These are phyloP conservation scores for Verticillium dahliae DNA, from an alignment of 2,329 filamentous ascomycete species.

Conservation along the genomic window DNA sequence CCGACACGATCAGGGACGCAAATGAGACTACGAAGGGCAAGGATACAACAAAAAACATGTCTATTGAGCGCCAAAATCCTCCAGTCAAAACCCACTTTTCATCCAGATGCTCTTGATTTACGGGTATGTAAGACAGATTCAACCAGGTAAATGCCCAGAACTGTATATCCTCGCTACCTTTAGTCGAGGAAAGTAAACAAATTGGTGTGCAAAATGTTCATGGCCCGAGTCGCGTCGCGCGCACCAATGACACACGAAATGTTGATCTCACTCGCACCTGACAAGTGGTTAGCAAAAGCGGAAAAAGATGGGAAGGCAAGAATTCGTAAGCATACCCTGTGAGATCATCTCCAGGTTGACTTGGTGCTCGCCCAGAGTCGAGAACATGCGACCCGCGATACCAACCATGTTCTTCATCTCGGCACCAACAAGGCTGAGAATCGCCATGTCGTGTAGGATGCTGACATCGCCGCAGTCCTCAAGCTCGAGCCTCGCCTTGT, in stretches of 20 bases:
- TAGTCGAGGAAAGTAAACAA: slow-evolving; percentile 91
- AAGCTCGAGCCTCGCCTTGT: slow-evolving; percentile 65
- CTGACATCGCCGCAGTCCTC: slow-evolving; percentile 82
- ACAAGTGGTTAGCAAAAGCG: not conserved
- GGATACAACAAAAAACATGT: not conserved
- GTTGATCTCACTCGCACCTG: slow-evolving; percentile 97
- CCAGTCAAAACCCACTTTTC: not conserved
- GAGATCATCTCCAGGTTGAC: slow-evolving; percentile 99
- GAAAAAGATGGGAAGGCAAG: not conserved
- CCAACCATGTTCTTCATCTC: slow-evolving; percentile 98
- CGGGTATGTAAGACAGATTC: not conserved
- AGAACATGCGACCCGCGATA: slow-evolving; percentile 91
- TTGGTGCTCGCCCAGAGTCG: slow-evolving; percentile 83
- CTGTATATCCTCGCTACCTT: slow-evolving; percentile 2
- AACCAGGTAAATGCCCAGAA: not conserved
- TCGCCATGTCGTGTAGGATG: slow-evolving; percentile 86
- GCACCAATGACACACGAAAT: slow-evolving; percentile 97
- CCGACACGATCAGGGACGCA: not conserved
- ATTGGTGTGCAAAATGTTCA: slow-evolving; percentile 95
- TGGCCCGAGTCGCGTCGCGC: slow-evolving; percentile 80
- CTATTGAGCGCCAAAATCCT: not conserved
- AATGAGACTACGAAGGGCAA: not conserved
- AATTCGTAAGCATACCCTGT: slow-evolving; percentile 60
- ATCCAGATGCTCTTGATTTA: not conserved
- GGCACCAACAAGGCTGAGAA: slow-evolving; percentile 86